A percentile compares a stretch with the other conserved stretches of the same genome.
phyloP scores from a whole-genome alignment of 805 yeast genomes.

The Wickerhamomyces chambardii region DNA sequence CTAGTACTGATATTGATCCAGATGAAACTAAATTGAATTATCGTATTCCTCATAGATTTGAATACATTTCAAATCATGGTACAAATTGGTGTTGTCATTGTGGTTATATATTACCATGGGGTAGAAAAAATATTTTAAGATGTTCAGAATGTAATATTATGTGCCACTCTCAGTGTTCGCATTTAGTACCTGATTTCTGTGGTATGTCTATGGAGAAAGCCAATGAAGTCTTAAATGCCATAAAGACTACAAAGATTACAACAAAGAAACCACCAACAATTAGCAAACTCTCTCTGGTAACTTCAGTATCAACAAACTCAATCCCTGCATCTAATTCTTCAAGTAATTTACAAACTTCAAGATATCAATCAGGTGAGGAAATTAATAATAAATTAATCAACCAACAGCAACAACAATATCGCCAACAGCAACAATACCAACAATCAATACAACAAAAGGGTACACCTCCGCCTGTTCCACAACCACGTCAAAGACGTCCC shows the following conservation, averaged over 20 bases:
- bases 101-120: slow-evolving; percentile 94
- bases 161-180: slow-evolving; percentile 91
- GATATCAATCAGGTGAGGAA: too few species aligned
- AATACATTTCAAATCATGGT: slow-evolving; percentile 84
- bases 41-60: slow-evolving; percentile 95
- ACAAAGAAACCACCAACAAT: neutral
- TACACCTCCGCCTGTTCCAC: slow-evolving; percentile 4
- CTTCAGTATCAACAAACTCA: too few species aligned
- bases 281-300: too few species aligned
- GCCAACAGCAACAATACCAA: neutral
- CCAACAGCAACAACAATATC: too few species aligned
- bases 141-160: slow-evolving; percentile 92
- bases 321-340: too few species aligned
- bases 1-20: slow-evolving; percentile 57
- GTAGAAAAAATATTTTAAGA: slow-evolving; percentile 84
- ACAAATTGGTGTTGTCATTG: slow-evolving; percentile 99
- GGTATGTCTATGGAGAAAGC: slow-evolving; percentile 99
- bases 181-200: slow-evolving; percentile 95
- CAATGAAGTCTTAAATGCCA: slow-evolving; percentile 76
- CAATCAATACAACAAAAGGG: neutral
- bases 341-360: too few species aligned
- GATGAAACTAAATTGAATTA: slow-evolving; percentile 85
- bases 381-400: too few species aligned
- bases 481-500: slow-evolving; percentile 16
- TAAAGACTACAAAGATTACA: slow-evolving; percentile 38